Conservation (phyloP, 176 grass and related monocot genomes). For the Canna indica region DNA sequence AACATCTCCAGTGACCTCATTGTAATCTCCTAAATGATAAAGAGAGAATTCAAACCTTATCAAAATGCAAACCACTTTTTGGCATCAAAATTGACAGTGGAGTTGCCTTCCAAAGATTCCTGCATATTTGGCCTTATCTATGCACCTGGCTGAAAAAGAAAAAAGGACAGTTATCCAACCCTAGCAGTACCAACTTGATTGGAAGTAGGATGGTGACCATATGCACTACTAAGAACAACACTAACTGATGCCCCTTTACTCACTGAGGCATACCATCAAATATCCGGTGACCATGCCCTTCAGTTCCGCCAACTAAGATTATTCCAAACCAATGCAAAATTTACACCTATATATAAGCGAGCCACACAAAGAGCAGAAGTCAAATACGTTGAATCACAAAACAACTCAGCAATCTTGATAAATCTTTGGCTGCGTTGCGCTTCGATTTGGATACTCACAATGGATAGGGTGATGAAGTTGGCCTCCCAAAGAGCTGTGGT, state of each 20-base stretch:
- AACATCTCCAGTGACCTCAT: not conserved
- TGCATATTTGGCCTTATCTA: not conserved
- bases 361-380: not conserved
- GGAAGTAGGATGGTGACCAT: not conserved
- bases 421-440: not conserved
- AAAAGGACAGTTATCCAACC: not conserved
- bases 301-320: no score
- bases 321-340: not conserved
- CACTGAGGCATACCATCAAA: no score
- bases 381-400: not conserved
- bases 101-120: not conserved
- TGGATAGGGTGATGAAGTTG: conserved; percentile 51
- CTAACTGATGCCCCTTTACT: no score
- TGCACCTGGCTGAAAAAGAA: not conserved
- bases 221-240: not conserved
- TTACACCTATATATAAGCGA: not conserved
- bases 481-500: conserved; percentile 58
- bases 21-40: not conserved
- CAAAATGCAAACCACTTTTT: not conserved
- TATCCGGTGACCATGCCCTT: no score
- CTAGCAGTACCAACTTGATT: not conserved
- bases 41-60: conserved; percentile 4
- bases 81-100: conserved; percentile 1
- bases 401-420: not conserved
- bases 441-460: not conserved